Conservation (phyloP, 2,329 filamentous ascomycete genomes). For the Trichoderma breve region DNA sequence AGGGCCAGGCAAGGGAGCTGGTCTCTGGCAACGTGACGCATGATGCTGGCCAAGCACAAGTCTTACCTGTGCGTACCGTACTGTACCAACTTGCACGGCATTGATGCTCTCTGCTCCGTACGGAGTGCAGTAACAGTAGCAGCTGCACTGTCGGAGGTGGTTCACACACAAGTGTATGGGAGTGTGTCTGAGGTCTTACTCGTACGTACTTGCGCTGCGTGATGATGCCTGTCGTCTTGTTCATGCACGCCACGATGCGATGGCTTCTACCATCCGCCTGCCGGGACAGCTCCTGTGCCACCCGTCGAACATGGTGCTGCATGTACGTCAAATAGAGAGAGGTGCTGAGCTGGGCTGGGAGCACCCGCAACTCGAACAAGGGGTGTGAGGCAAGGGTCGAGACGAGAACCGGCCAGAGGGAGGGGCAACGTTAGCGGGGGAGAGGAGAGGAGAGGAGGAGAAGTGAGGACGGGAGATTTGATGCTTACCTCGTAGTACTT, state of each 20-base stretch:
- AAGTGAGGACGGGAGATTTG: neutral
- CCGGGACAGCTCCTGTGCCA: neutral
- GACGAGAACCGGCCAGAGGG: slow-evolving; percentile 4
- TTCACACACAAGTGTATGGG: neutral
- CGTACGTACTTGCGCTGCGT: neutral
- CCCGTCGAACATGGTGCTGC: neutral
- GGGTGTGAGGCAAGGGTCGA: neutral
- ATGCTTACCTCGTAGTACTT: neutral
- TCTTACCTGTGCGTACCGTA: neutral
- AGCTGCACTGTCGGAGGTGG: neutral
- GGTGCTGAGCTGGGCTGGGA: neutral
- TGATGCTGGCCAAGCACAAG: slow-evolving; percentile 8
- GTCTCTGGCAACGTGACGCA: slow-evolving; percentile 8
- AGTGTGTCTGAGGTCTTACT: neutral
- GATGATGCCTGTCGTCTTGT: neutral
- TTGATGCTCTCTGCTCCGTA: slow-evolving; percentile 2
- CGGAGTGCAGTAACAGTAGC: neutral
- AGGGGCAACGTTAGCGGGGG: neutral
- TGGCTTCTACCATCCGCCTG: neutral
- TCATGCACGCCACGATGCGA: slow-evolving; percentile 3
- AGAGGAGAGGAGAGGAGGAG: neutral
- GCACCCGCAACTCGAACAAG: neutral
- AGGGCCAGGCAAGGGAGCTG: neutral
- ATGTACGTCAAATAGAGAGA: neutral
- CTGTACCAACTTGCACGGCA: neutral